Conservation (phyloP, 345 rosid genomes). For the Passiflora organensis region DNA sequence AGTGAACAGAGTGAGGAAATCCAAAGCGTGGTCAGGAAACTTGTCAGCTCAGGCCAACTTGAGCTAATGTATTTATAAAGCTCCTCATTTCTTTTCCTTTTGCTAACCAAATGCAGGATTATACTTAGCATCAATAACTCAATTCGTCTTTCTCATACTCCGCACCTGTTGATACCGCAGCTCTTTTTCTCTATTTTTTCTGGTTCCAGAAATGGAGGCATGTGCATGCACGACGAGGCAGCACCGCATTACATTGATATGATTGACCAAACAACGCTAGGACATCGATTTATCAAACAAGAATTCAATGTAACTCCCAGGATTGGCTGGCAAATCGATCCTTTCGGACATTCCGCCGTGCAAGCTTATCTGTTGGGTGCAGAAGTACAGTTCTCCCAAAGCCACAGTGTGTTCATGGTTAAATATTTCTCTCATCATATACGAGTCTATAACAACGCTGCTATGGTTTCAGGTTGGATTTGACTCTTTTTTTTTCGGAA, state of each 20-base stretch:
- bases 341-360: slow-evolving; percentile 55
- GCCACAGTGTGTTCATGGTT: not conserved
- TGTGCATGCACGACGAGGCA: slow-evolving; percentile 56
- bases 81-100: not conserved
- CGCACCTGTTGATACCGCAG: not conserved
- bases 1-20: slow-evolving; percentile 38
- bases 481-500: slow-evolving; percentile 43
- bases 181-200: not conserved
- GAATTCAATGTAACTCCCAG: slow-evolving; percentile 47
- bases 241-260: slow-evolving; percentile 43
- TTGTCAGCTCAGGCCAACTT: slow-evolving; percentile 42
- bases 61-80: slow-evolving; percentile 36
- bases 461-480: slow-evolving; percentile 44
- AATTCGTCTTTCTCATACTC: not conserved
- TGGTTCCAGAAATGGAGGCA: slow-evolving; percentile 49
- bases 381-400: slow-evolving; percentile 27
- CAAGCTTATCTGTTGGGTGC: slow-evolving; percentile 48
- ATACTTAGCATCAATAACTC: not conserved
- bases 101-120: too few relatives aligned
- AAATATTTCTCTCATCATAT: not conserved
- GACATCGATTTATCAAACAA: slow-evolving; percentile 41
- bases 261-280: slow-evolving; percentile 56
- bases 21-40: slow-evolving; percentile 32
- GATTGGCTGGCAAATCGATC: slow-evolving; percentile 57
- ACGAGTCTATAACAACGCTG: not conserved